phyloP scores from a whole-genome alignment of 345 rosid genomes.

The Eucalyptus microcorys region DNA sequence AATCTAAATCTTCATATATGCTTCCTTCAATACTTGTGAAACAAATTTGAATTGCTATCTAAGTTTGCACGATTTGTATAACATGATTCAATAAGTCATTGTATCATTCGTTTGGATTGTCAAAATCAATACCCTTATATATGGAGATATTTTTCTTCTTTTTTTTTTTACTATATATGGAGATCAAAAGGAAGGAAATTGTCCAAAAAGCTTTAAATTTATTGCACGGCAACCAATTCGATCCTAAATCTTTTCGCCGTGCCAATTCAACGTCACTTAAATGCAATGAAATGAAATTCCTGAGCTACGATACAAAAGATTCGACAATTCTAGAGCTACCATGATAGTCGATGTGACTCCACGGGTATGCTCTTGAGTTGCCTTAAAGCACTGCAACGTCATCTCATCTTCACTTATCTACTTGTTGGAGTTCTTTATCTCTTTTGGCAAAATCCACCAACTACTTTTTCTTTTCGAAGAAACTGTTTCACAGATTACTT shows the following conservation, averaged over 20 bases:
- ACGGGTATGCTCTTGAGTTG: neutral
- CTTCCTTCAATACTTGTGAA: neutral
- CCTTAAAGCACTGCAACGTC: neutral
- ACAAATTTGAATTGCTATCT: neutral
- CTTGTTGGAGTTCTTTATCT: neutral
- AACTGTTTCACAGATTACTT: neutral
- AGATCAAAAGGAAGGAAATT: neutral
- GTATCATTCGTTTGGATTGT: neutral
- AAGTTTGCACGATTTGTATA: neutral
- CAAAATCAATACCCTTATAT: neutral
- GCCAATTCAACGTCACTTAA: neutral
- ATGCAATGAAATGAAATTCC: neutral
- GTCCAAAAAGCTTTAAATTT: neutral
- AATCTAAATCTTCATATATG: neutral
- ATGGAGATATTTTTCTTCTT: neutral
- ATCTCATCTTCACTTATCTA: neutral
- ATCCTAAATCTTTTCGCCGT: neutral
- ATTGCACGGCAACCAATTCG: fast-evolving
- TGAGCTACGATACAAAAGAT: no score
- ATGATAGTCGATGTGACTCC: neutral
- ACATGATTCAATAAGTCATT: neutral
- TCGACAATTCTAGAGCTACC: neutral
- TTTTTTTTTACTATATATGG: neutral
- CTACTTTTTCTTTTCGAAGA: neutral
- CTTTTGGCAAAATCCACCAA: neutral